These are phyloP conservation scores for Cordyceps militaris DNA, from an alignment of 2,329 filamentous ascomycete species.

Conservation along the genomic window DNA sequence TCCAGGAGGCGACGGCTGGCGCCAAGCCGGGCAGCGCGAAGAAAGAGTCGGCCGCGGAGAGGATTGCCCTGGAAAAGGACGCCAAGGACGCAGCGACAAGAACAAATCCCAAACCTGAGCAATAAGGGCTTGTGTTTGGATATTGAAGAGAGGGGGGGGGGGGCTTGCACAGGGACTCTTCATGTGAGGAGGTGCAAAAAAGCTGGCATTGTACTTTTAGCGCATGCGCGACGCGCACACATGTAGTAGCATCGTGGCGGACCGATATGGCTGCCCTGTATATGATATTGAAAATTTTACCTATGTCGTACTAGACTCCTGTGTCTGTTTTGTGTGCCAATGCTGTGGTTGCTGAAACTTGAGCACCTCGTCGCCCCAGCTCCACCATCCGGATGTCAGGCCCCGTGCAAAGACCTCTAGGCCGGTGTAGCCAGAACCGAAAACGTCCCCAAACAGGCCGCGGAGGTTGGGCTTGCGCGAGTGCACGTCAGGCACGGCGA, in stretches of 20 bases:
- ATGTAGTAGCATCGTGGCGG: conserved; percentile 12
- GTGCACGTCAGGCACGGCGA: conserved; percentile 68
- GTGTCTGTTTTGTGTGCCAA: conserved; percentile 33
- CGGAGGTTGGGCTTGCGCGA: conserved; percentile 72
- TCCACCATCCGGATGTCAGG: conserved; percentile 69
- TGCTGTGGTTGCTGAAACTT: conserved; percentile 56
- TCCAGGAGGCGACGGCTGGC: conserved; percentile 20
- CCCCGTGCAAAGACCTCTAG: conserved; percentile 75
- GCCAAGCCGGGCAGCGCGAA: not conserved
- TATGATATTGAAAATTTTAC: conserved; percentile 18
- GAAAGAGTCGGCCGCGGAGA: conserved; percentile 18
- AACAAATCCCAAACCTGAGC: not conserved
- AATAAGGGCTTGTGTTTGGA: not conserved
- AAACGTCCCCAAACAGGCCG: conserved; percentile 47
- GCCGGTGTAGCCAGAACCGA: conserved; percentile 45
- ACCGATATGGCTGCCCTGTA: conserved; percentile 10
- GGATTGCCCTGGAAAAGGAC: conserved; percentile 11
- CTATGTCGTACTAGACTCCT: conserved; percentile 2
- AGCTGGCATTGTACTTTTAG: conserved; percentile 11
- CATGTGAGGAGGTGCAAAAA: not conserved
- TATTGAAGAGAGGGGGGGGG: not conserved
- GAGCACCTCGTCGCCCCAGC: conserved; percentile 68
- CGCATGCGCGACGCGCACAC: conserved; percentile 12
- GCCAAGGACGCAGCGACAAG: not conserved
- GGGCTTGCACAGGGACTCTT: not conserved